Conservation (phyloP, 2,329 filamentous ascomycete species). For the Seiridium cupressi region DNA sequence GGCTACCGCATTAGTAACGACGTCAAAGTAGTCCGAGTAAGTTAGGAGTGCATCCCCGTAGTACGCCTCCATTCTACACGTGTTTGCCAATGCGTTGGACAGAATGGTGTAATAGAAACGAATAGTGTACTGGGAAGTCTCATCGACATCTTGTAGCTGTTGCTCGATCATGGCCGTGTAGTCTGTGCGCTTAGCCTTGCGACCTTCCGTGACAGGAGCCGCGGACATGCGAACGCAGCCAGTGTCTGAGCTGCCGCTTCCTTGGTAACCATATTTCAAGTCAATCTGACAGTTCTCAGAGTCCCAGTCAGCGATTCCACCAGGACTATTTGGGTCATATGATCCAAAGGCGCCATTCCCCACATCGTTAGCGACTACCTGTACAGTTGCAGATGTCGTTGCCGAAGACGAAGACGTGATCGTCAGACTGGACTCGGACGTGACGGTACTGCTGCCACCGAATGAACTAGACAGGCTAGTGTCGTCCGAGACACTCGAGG, state of each 20-base stretch:
- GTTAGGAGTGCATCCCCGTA: neutral
- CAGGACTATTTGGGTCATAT: neutral
- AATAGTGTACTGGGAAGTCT: neutral
- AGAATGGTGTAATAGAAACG: constrained; percentile 2
- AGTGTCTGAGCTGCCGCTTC: neutral
- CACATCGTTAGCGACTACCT: neutral
- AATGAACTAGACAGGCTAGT: neutral
- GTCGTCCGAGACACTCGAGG: neutral
- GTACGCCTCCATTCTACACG: neutral
- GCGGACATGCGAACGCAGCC: neutral
- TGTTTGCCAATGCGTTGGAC: neutral
- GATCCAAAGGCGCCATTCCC: neutral
- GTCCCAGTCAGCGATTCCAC: neutral
- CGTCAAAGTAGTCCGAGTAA: neutral
- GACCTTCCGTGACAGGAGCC: neutral
- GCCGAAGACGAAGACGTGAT: neutral
- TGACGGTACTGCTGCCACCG: neutral
- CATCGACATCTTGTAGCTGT: neutral
- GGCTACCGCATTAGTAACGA: neutral
- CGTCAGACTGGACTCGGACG: neutral
- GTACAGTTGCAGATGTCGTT: neutral
- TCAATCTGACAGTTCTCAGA: neutral
- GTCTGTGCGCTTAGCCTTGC: neutral
- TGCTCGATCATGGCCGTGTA: neutral
- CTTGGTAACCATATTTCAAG: neutral